Base-by-base conservation (phyloP, 768 basidiomycete species). In the Strobilomyces confusus region DNA sequence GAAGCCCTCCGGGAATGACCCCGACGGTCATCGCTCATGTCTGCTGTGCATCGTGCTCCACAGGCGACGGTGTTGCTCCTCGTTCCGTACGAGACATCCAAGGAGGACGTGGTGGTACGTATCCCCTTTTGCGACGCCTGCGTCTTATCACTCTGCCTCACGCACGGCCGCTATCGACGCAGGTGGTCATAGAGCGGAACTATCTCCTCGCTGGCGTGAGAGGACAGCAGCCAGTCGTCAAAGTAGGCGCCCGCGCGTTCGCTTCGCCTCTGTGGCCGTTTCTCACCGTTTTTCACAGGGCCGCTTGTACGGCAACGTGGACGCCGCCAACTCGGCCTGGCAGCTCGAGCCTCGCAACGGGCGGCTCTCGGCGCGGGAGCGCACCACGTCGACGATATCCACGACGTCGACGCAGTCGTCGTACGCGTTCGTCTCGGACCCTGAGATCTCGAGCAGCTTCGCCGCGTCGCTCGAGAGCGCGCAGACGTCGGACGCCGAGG, bases 361-460 rank as follows among this genome's bases (percentile, higher is more conserved):
- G 20, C 63, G 69, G 9, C 72, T 77, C 38, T 79, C 82, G 0
- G 73, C 76, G 15, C 76, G 89, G 61, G 87, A 86, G 54, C 83
- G 88, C 19, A 91, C 89, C 0, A 83, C 82, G 3, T 89, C 88
- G 14, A 83, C 86, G 14, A 73, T 84, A 7, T 90, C 89, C 9
- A 87, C 87, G 2, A 73, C 83, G 0, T 90, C 88, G 4, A 87
- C 87, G 0, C 87, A 82, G 26, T 92, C 89, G 19, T 92, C 89
- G 0, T 92, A 83, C 60, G 89, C 89, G 5, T 77, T 89, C 51
- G 76, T 92, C 9, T 90, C 89, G n/a, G 89, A 92, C 60, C 83
- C 82, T 2, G 89, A 92, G 58, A 86, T 91, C 48, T 89, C 89
- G 5, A 90, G 87, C 70, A 88, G 86, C 65, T 90, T 91, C 58